These are phyloP conservation scores for Rhizoclosmatium sp. DNA, from an alignment of 192 early-diverging fungal genomes.

Conservation along the genomic window DNA sequence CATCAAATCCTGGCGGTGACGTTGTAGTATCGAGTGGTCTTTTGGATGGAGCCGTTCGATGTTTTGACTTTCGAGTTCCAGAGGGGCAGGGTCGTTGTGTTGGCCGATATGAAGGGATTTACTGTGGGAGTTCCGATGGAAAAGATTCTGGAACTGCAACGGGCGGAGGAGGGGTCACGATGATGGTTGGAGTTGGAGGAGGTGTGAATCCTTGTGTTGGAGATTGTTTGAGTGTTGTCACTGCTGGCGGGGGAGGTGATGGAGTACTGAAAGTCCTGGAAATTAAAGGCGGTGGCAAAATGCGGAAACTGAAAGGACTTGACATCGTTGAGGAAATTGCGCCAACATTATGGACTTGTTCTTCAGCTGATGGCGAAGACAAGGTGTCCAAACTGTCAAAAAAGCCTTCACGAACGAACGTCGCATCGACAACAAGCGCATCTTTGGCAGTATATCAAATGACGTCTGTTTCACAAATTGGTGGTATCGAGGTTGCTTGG, in stretches of 20 bases:
- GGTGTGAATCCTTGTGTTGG: no score
- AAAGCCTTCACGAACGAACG: neutral
- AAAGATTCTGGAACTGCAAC: neutral
- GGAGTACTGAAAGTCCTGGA: constrained; percentile 14
- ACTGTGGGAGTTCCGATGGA: neutral
- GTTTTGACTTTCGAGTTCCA: constrained; percentile 33
- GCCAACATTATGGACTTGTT: neutral
- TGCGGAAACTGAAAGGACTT: constrained; percentile 1
- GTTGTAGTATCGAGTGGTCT: constrained; percentile 26
- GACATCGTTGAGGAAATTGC: neutral
- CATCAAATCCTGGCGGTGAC: constrained; percentile 10
- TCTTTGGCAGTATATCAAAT: constrained; percentile 13
- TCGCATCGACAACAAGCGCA: neutral
- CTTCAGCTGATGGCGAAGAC: neutral
- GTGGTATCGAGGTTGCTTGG: constrained; percentile 20
- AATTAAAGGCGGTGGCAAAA: constrained; percentile 16
- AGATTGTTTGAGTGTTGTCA: neutral
- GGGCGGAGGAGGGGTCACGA: constrained; percentile 11
- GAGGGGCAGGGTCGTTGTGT: constrained; percentile 20
- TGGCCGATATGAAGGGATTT: constrained; percentile 23
- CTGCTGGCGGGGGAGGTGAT: constrained; percentile 11
- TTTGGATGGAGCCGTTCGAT: constrained; percentile 30
- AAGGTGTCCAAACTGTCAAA: neutral
- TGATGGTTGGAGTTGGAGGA: constrained; percentile 20
- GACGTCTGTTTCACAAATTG: constrained; percentile 5